Evolutionary conservation across 2,329 filamentous ascomycete species (phyloP), one percentile per base, ranked within the genome.

Genomic region (Ceratocystis smalleyi): DNA sequence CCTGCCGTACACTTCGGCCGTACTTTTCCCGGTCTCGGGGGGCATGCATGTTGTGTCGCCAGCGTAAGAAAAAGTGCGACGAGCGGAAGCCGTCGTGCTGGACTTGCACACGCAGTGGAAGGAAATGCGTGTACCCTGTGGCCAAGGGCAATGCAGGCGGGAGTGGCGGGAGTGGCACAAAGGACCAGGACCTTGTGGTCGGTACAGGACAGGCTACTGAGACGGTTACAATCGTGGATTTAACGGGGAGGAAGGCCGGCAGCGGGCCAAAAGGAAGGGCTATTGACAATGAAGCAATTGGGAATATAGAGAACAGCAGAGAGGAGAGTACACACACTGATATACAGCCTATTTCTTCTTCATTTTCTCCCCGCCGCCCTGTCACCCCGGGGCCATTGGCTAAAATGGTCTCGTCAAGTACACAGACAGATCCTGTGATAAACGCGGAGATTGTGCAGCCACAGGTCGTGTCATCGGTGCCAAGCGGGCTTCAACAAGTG

Each of bases 31-130:
- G 65, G 19, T 66, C 65, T n/a, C 61, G 65, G 27, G 65, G 65
- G 6, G 70, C 71, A 0, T 73, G 71, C 22, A 70, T 71, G 5
- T 59, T 71, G 8, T 73, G 71, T 67, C 71, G 72, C 60, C 71
- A 71, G 55, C 69, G 72, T 24, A 73, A 73, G 66, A 73, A 73
- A 67, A 73, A 71, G 45, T 73, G 72, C 63, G 72, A 73, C 62
- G 67, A 70, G 12, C 69, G 70, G 8, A 72, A 65, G 19, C 72
- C 72, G 5, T 73, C 65, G 40, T 66, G 65, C 59, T 66, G 65
- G 65, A 61, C 65, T 10, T 66, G 65, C 47, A 63, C 62, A n/a
- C 65, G 65, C 12, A 66, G 65, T 30, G 65, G 65, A 12, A 45
- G 62, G 27, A 57, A 63, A 32, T 66, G 65, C 54, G 57, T 66